phyloP scores from a whole-genome alignment of 2,329 filamentous ascomycete genomes.

The Neurospora sp. region DNA sequence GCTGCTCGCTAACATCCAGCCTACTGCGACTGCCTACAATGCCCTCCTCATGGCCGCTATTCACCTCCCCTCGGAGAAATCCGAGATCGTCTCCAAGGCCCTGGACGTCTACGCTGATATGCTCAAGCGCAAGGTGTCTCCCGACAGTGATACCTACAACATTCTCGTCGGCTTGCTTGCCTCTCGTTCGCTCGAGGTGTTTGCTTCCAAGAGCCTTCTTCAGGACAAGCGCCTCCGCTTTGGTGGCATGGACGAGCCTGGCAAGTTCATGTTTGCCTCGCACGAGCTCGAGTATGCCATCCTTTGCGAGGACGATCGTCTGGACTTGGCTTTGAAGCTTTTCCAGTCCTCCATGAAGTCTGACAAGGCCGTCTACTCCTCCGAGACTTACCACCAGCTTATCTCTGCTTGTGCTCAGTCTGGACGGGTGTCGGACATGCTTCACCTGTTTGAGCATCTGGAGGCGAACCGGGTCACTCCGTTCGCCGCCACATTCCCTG shows the following conservation, averaged over 20 bases:
- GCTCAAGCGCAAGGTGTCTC: conserved; percentile 73
- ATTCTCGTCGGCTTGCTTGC: conserved; percentile 78
- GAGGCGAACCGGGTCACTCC: conserved; percentile 65
- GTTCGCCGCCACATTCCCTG: conserved; percentile 72
- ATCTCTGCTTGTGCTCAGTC: conserved; percentile 80
- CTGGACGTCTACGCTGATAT: conserved; percentile 95
- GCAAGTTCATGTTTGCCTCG: conserved; percentile 81
- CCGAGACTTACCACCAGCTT: conserved; percentile 75
- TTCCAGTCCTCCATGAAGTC: conserved; percentile 66
- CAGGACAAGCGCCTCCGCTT: conserved; percentile 78
- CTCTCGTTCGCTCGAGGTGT: conserved; percentile 68
- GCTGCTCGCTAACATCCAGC: conserved; percentile 71
- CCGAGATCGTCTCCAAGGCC: conserved; percentile 80
- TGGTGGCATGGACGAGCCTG: conserved; percentile 72
- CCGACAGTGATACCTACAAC: conserved; percentile 78
- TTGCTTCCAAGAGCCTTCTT: conserved; percentile 59
- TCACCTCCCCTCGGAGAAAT: conserved; percentile 65
- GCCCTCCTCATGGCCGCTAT: conserved; percentile 78
- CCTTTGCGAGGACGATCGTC: conserved; percentile 74
- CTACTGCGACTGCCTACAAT: conserved; percentile 83
- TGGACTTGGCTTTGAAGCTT: conserved; percentile 74
- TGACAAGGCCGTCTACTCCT: conserved; percentile 57
- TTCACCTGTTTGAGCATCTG: conserved; percentile 86
- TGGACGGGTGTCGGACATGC: conserved; percentile 78
- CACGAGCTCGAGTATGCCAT: conserved; percentile 82